Conservation (phyloP, 495 filamentous ascomycete species). For the Talaromyces wortmannii region DNA sequence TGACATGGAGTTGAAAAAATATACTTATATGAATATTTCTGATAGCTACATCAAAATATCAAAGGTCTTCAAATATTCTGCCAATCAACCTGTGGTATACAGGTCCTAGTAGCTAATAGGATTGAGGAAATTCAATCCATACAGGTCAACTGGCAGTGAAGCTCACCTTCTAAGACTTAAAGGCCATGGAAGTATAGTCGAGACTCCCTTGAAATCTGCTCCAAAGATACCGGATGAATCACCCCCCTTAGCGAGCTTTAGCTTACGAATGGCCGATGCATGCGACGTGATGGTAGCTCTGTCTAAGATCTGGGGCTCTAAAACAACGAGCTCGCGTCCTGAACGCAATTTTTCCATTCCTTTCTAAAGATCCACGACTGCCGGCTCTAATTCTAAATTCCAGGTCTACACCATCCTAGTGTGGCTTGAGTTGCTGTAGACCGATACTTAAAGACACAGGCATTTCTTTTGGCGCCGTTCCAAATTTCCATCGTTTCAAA, state of each 20-base stretch:
- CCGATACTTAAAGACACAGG: slow-evolving; percentile 23
- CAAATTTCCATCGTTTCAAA: slow-evolving; percentile 33
- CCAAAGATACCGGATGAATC: slow-evolving; percentile 9
- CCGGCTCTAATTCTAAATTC: background rate
- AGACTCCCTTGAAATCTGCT: slow-evolving; percentile 7
- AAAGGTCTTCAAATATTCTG: no score
- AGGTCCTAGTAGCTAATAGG: no score
- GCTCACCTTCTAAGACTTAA: no score
- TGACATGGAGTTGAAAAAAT: no score
- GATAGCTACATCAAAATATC: no score
- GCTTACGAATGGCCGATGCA: slow-evolving; percentile 7
- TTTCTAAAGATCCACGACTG: background rate
- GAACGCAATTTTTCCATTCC: background rate
- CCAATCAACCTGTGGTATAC: no score
- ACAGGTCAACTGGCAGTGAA: no score
- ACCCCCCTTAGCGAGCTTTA: slow-evolving; percentile 2
- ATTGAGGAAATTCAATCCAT: no score
- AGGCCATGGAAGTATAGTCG: background rate
- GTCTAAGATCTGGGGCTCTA: background rate
- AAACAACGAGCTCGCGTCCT: background rate
- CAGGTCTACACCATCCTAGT: background rate
- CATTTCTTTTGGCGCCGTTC: slow-evolving; percentile 26
- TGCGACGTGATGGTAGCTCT: slow-evolving; percentile 4
- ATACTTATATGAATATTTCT: no score
- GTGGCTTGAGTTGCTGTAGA: background rate